phyloP scores from a whole-genome alignment of 495 filamentous ascomycete species.

The Neurospora sp. region DNA sequence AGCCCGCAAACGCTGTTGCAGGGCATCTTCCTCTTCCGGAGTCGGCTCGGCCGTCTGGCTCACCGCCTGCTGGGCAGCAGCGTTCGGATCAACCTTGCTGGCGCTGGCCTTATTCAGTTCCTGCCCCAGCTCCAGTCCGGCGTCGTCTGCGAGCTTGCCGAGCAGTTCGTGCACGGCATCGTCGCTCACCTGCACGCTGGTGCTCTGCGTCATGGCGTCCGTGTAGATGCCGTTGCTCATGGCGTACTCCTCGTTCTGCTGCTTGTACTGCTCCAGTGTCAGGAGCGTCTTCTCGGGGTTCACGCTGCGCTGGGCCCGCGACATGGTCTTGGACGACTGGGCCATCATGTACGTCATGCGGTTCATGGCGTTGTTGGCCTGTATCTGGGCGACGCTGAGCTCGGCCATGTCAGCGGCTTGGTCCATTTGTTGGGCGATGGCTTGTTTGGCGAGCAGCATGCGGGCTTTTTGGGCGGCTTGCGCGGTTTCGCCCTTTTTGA shows the following conservation, averaged over 20 bases:
- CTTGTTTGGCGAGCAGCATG: slow-evolving; percentile 43
- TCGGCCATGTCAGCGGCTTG: slow-evolving; percentile 46
- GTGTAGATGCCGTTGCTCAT: slow-evolving; percentile 76
- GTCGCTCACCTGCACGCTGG: slow-evolving; percentile 66
- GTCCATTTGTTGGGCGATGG: slow-evolving; percentile 44
- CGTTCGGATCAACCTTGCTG: slow-evolving; percentile 37
- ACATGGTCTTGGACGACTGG: slow-evolving; percentile 38
- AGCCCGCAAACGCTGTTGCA: slow-evolving; percentile 48
- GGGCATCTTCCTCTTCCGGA: slow-evolving; percentile 52
- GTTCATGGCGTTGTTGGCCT: slow-evolving; percentile 46
- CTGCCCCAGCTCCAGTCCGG: slow-evolving; percentile 60
- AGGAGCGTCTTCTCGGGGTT: slow-evolving; percentile 55
- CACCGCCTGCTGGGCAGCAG: background rate
- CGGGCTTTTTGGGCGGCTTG: slow-evolving; percentile 77
- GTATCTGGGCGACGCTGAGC: slow-evolving; percentile 40
- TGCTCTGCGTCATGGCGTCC: slow-evolving; percentile 65
- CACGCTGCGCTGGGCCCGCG: slow-evolving; percentile 64
- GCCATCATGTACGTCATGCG: slow-evolving; percentile 45
- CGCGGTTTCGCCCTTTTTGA: slow-evolving; percentile 59
- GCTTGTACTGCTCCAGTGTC: slow-evolving; percentile 70
- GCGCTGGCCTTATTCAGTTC: slow-evolving; percentile 55
- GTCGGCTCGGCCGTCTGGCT: slow-evolving; percentile 39
- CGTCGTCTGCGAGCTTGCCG: slow-evolving; percentile 72
- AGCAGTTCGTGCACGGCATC: slow-evolving; percentile 76
- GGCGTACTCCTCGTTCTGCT: slow-evolving; percentile 77